Evolutionary conservation across 495 filamentous ascomycete genomes (phyloP).

Genomic region (Aspergillus saccharolyticus): DNA sequence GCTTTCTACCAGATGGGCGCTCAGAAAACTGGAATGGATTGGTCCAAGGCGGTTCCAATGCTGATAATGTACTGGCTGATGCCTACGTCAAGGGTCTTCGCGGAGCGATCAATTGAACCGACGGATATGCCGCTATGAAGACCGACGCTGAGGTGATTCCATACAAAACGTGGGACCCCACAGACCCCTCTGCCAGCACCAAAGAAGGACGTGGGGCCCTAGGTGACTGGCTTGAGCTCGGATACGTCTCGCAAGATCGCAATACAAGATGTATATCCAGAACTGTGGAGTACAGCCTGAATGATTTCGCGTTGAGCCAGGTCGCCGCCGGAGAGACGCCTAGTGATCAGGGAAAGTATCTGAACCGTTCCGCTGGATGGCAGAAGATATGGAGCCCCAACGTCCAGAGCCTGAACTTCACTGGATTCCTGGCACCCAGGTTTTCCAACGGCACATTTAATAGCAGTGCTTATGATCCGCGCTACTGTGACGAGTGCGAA

Average conservation of each 20-base stretch:
- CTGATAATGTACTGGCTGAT: slow-evolving; percentile 40
- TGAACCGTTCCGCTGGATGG: slow-evolving; percentile 56
- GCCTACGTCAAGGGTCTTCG: slow-evolving; percentile 44
- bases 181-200: slow-evolving; percentile 53
- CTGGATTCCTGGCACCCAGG: slow-evolving; percentile 59
- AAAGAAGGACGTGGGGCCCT: slow-evolving; percentile 64
- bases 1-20: slow-evolving; percentile 54
- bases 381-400: slow-evolving; percentile 58
- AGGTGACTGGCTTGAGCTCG: slow-evolving; percentile 61
- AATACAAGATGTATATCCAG: slow-evolving; percentile 65
- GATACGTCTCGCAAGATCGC: slow-evolving; percentile 63
- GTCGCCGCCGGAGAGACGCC: slow-evolving; percentile 54
- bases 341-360: slow-evolving; percentile 55
- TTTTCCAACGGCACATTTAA: slow-evolving; percentile 49
- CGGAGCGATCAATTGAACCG: slow-evolving; percentile 45
- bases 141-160: slow-evolving; percentile 71
- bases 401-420: slow-evolving; percentile 46
- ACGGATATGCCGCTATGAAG: slow-evolving; percentile 54
- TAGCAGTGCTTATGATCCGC: slow-evolving; percentile 50
- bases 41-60: slow-evolving; percentile 70
- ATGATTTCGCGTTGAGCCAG: slow-evolving; percentile 65
- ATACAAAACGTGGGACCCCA: slow-evolving; percentile 57
- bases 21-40: slow-evolving; percentile 61
- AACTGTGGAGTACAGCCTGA: slow-evolving; percentile 68
- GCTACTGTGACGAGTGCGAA: slow-evolving; percentile 60